Conservation (phyloP, 176 grass and related monocot species). For the Cymbopogon citratus region DNA sequence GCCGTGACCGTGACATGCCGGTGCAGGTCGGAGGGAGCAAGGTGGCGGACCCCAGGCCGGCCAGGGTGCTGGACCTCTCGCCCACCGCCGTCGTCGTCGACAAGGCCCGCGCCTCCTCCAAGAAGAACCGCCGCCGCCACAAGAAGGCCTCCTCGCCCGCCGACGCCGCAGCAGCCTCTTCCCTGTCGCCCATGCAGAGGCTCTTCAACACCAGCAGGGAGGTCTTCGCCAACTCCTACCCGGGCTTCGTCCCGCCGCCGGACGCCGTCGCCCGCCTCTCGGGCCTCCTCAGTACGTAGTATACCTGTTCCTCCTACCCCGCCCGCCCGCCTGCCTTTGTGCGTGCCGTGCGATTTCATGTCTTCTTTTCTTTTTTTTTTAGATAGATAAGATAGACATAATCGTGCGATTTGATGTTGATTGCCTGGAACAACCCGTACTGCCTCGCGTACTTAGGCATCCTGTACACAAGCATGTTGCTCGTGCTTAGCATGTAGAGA, state of each 20-base stretch:
- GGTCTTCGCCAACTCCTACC: conserved; percentile 38
- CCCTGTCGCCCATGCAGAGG: conserved; percentile 35
- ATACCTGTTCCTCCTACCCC: no score
- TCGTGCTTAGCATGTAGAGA: conserved; percentile 25
- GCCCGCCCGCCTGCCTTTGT: no score
- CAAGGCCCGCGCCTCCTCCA: conserved; percentile 1
- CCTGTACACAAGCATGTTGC: background rate
- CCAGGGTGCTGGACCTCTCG: background rate
- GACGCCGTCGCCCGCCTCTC: conserved; percentile 53
- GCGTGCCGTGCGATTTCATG: background rate
- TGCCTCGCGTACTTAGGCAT: no score
- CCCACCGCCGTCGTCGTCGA: background rate
- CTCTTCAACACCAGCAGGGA: conserved; percentile 64
- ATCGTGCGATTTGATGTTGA: no score
- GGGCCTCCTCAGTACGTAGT: conserved; percentile 38
- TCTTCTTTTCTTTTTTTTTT: no score
- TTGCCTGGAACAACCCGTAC: no score
- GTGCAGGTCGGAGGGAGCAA: conserved; percentile 18
- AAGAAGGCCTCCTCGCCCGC: conserved; percentile 15
- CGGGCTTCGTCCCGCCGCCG: conserved; percentile 48
- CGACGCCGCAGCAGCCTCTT: background rate
- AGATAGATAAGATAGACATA: no score
- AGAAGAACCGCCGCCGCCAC: conserved; percentile 26
- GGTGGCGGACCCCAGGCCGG: conserved; percentile 2
- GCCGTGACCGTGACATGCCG: background rate